Conservation (phyloP, 2,329 filamentous ascomycete genomes). For the Geosmithia morbida region DNA sequence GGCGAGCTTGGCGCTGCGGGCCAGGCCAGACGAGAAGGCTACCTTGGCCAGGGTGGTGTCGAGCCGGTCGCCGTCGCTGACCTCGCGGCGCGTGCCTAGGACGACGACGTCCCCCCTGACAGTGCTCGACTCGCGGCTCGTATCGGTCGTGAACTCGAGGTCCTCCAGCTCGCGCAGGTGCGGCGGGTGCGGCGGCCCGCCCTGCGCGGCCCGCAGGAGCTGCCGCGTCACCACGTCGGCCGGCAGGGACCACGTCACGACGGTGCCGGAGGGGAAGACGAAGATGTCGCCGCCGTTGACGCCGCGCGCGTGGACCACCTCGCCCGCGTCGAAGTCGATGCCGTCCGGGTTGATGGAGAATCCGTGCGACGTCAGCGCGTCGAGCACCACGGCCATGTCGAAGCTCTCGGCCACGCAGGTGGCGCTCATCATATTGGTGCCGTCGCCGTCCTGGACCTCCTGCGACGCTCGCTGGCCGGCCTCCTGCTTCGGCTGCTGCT, state of each 20-base stretch:
- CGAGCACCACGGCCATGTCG: conserved; percentile 44
- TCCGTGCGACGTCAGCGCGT: conserved; percentile 41
- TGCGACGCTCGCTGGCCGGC: conserved; percentile 16
- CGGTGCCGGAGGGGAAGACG: conserved; percentile 85
- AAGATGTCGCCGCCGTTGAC: conserved; percentile 73
- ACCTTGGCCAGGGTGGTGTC: conserved; percentile 76
- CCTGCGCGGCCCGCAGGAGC: conserved; percentile 61
- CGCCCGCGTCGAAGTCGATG: conserved; percentile 43
- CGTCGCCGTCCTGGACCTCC: conserved; percentile 12
- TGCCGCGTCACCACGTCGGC: conserved; percentile 61
- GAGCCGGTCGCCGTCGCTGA: conserved; percentile 26
- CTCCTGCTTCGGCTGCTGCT: conserved; percentile 44
- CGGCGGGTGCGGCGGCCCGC: conserved; percentile 44
- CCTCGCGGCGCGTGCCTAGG: conserved; percentile 57
- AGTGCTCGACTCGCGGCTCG: conserved; percentile 54
- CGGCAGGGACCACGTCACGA: conserved; percentile 83
- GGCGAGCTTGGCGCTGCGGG: conserved; percentile 83
- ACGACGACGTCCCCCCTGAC: conserved; percentile 84
- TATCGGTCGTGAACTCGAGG: conserved; percentile 72
- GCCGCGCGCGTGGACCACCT: conserved; percentile 48
- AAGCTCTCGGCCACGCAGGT: conserved; percentile 50
- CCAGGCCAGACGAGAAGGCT: conserved; percentile 88
- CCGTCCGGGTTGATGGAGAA: conserved; percentile 48
- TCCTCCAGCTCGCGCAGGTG: conserved; percentile 71
- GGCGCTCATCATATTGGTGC: conserved; percentile 35